Base-by-base conservation (phyloP, 306 rosid species). In the Cucurbita pepo region DNA sequence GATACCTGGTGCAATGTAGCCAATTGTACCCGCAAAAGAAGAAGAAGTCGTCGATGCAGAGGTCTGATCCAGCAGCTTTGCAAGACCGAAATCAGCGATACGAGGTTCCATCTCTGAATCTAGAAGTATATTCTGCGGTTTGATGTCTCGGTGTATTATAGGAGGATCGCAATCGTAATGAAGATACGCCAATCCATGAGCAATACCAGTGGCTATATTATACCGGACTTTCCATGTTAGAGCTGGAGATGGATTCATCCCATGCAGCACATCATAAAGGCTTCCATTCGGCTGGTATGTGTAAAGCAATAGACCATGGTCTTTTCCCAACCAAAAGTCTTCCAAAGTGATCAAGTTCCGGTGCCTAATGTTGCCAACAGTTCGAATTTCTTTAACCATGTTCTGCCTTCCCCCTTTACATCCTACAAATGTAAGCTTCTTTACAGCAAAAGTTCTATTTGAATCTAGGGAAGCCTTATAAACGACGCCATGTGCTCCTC, bases 401-500 rank as follows among this genome's bases (percentile, higher is more conserved):
- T 89, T 86, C 61, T 13, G 12, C 50, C 78, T 81, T 74, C 79
- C 83, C 59, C 80, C 77, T 75, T 62, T 82, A 81, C 80, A 8
- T 59, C 82, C 86, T 1, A 63, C 66, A 76, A 82, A 85, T 59
- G 58, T 82, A 56, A 93, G 69, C 87, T 88, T 90, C 85, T 93
- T 93, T 54, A 86, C 84, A 7, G 96, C 98, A 79, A 61, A 88
- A 74, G 73, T 82, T 56, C 74, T 55, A 76, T 81, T 76, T 16
- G 87, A 79, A 63, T 76, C 79, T 30, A 86, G 44, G 14, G 71
- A 51, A 59, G 91, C 96, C 82, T 83, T 88, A 54, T 93, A 93
- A 50, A 93, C 96, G 53, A 82, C 79, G 82, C 98, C 96, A 66
- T 93, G 96, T 12, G 91, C 90, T 79, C 98, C 98, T 83, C 83